Evolutionary conservation across 2,329 filamentous ascomycete species (phyloP).

Genomic region (Penicillium sp.): DNA sequence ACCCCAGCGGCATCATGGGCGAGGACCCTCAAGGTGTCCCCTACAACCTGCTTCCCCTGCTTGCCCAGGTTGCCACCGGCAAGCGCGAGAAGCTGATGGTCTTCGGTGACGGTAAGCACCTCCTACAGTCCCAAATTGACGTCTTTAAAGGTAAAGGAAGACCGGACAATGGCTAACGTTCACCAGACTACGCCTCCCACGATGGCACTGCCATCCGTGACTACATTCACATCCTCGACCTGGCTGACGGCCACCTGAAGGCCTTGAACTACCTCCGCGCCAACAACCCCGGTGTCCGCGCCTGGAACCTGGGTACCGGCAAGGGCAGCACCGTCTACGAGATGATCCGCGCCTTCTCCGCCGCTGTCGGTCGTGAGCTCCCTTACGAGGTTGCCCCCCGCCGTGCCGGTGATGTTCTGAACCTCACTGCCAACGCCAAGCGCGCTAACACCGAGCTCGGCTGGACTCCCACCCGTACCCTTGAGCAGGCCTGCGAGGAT

Average conservation of each 20-base stretch:
- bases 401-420: conserved; percentile 85
- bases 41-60: conserved; percentile 90
- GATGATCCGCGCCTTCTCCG: conserved; percentile 93
- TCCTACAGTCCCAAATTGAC: too few relatives aligned
- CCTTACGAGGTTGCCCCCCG: conserved; percentile 84
- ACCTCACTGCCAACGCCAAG: conserved; percentile 89
- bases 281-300: conserved; percentile 77
- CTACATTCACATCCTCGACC: conserved; percentile 67
- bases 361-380: conserved; percentile 82
- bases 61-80: conserved; percentile 94
- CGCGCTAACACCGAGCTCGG: conserved; percentile 85
- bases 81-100: conserved; percentile 93
- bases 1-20: conserved; percentile 95
- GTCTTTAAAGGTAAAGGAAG: too few relatives aligned
- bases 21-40: conserved; percentile 96
- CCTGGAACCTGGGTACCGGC: conserved; percentile 96
- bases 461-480: conserved; percentile 88
- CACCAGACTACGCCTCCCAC: conserved; percentile 72
- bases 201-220: conserved; percentile 65
- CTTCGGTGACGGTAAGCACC: conserved; percentile 81
- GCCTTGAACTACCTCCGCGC: conserved; percentile 70
- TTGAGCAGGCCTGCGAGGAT: conserved; percentile 92
- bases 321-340: conserved; percentile 95
- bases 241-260: conserved; percentile 60
- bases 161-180: conserved; percentile 1